phyloP scores from a whole-genome alignment of 2,329 filamentous ascomycete genomes.

The Harringtonia aguacate region DNA sequence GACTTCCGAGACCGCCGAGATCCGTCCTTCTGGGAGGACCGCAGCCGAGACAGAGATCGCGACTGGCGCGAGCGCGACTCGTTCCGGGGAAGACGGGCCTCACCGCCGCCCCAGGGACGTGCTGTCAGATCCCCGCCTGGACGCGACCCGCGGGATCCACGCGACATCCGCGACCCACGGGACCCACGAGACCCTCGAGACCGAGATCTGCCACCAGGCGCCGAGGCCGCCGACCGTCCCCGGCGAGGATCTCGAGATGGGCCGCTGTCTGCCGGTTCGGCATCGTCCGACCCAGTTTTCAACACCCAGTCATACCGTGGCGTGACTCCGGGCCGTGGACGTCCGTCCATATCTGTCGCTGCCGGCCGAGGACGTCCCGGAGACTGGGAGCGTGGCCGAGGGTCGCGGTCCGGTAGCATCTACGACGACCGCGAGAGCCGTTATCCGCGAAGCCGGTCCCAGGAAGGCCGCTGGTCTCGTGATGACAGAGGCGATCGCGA shows the following conservation, averaged over 20 bases:
- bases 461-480: constrained; percentile 49
- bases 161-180: constrained; percentile 55
- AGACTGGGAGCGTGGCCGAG: constrained; percentile 38
- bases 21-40: constrained; percentile 23
- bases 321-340: constrained; percentile 44
- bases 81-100: constrained; percentile 49
- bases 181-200: constrained; percentile 19
- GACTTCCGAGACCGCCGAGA: constrained; percentile 1
- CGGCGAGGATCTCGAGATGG: constrained; percentile 63
- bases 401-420: constrained; percentile 32
- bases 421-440: constrained; percentile 55
- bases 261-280: constrained; percentile 59
- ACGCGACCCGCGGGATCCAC: constrained; percentile 38
- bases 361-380: constrained; percentile 32
- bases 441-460: constrained; percentile 51
- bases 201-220: constrained; percentile 43
- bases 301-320: constrained; percentile 43
- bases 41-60: constrained; percentile 46
- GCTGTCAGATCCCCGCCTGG: constrained; percentile 41
- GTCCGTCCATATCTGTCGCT: constrained; percentile 27
- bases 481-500: constrained; percentile 41
- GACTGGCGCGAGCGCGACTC: constrained; percentile 40
- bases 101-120: constrained; percentile 46
- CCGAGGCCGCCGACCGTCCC: constrained; percentile 53
- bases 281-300: constrained; percentile 56